phyloP scores from a whole-genome alignment of 352 stramenopile genomes.

The Elongisporangium senticosum region DNA sequence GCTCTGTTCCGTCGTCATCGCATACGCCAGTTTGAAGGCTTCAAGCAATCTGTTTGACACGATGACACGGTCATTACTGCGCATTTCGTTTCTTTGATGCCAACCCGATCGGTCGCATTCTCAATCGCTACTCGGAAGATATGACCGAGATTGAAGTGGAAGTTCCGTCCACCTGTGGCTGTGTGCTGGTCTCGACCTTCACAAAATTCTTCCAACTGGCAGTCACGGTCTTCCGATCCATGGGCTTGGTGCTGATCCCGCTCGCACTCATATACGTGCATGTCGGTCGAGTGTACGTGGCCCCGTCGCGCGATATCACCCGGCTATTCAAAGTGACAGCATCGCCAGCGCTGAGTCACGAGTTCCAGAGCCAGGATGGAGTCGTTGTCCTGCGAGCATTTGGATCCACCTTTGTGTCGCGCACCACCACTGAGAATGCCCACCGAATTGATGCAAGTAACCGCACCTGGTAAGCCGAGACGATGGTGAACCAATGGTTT shows the following conservation, averaged over 20 bases:
- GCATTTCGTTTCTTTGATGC: conserved; percentile 87
- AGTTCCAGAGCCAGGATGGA: conserved; percentile 31
- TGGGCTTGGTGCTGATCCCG: conserved; percentile 59
- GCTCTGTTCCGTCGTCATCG: conserved; percentile 14
- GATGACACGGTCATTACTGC: conserved; percentile 70
- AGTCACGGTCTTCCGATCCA: conserved; percentile 52
- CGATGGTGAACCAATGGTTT: conserved; percentile 20
- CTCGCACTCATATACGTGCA: conserved; percentile 61
- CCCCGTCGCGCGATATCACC: conserved; percentile 10
- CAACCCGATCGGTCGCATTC: conserved; percentile 76
- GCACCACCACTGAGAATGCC: conserved; percentile 15
- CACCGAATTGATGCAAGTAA: conserved; percentile 16
- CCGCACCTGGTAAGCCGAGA: conserved; percentile 13
- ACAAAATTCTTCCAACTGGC: conserved; percentile 12
- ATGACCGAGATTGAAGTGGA: conserved; percentile 82
- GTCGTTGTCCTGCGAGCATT: conserved; percentile 36
- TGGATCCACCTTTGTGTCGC: conserved; percentile 14
- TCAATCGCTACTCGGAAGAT: conserved; percentile 84
- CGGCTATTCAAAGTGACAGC: conserved; percentile 14
- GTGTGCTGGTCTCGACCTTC: conserved; percentile 25
- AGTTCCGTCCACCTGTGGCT: conserved; percentile 9
- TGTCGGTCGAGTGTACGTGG: conserved; percentile 11
- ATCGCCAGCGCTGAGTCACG: conserved; percentile 27
- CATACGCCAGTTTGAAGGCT: conserved; percentile 14
- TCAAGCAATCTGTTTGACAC: conserved; percentile 62